A percentile compares a stretch with the other conserved stretches of the same genome.
phyloP scores from a whole-genome alignment of 179 eudicot species.

The Sideroxylon spinosum region DNA sequence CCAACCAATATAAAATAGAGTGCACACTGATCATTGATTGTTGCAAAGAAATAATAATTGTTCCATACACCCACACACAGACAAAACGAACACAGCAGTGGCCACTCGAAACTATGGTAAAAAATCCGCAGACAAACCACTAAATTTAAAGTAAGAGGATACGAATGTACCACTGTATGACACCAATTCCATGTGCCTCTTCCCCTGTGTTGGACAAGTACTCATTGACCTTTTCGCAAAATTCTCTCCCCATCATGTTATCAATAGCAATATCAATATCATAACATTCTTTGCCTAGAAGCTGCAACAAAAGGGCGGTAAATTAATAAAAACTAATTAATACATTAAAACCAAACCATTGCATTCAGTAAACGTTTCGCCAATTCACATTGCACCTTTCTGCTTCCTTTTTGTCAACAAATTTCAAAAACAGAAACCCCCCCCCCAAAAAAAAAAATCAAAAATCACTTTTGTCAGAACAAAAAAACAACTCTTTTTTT shows the following conservation, averaged over 20 bases:
- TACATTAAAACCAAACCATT: neutral
- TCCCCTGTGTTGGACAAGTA: conserved; percentile 68
- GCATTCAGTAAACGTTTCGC: neutral
- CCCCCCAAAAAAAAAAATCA: too few relatives aligned
- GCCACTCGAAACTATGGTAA: neutral
- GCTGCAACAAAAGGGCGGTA: conserved; percentile 45
- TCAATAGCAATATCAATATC: conserved; percentile 96
- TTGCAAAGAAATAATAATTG: neutral
- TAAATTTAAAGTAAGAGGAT: neutral
- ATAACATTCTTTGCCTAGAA: conserved; percentile 84
- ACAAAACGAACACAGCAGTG: neutral
- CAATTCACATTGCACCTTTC: neutral
- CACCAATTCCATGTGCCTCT: conserved; percentile 66
- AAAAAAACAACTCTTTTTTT: neutral
- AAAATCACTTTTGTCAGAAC: neutral
- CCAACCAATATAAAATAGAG: neutral
- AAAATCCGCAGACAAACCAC: neutral
- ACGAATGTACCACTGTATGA: conserved; percentile 66
- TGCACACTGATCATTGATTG: neutral
- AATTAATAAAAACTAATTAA: neutral
- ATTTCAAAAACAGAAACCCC: neutral
- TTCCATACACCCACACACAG: neutral
- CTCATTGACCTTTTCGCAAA: conserved; percentile 84
- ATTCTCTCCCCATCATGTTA: conserved; percentile 83
- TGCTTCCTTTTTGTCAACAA: neutral